Base-by-base conservation (phyloP, 177 flowering plant species). In the Vitis hybrid region DNA sequence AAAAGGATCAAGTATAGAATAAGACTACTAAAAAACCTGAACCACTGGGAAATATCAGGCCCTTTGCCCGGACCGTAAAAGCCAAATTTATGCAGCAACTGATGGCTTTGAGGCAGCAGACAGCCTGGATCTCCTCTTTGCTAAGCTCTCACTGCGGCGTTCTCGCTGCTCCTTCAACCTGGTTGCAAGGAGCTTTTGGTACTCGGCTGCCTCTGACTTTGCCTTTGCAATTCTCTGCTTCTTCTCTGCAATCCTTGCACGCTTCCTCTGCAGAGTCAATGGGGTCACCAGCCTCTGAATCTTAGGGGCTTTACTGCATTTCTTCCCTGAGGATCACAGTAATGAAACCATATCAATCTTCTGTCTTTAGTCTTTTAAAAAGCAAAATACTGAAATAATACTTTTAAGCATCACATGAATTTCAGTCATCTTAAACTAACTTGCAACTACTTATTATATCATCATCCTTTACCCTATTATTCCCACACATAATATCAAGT, bases 211-310 rank as follows among this genome's bases (percentile, higher is more conserved):
- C 65, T 83, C 81, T 1, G 86, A 56, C 75, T 83, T 83, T 58
- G 86, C 86, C 78, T 81, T 83, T 2, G 75, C 75, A 21, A 81
- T 78, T 58, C 83, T 81, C 79, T 69, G 72, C 81, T 80, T 82
- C 78, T 82, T 82, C 52, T 78, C 85, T 1, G 84, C 82, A 69
- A 83, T 81, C n/a, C 83, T 74, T 4, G 73, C 83, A 2, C 84
- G 65, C 79, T 81, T 81, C 70, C 84, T 81, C 54, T 81, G 86
- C 64, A 81, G 71, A 19, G 86, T 81, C 76, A 83, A 69, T 1
- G 85, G 83, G 17, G 84, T 81, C 2, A 83, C 86, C n/a, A 79
- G 65, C 70, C 86, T 79, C 80, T 83, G 83, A 18, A 81, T 81
- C 70, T 83, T 83, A 0, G 84, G 85, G 57, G 84, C 85, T 60